Conservation (phyloP, 306 rosid genomes). For the Sechiopsis laciniata region DNA sequence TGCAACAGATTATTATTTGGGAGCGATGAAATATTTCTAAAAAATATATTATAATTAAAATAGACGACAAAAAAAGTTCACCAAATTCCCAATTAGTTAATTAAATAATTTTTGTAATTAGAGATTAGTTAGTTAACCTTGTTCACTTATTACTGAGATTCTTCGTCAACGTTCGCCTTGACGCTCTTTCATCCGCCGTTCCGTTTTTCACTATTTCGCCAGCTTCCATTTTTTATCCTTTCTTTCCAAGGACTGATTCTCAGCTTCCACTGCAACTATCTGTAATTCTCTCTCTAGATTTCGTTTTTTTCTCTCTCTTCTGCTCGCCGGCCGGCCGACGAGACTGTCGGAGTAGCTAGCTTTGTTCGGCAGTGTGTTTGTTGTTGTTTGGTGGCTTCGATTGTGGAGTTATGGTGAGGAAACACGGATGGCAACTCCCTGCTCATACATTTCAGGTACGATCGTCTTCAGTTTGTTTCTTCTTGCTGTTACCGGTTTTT, state of each 20-base stretch:
- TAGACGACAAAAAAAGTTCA: no score
- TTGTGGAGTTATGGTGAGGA: constrained; percentile 65
- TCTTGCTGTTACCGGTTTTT: background rate
- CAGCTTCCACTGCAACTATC: background rate
- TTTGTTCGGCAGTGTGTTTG: constrained; percentile 23
- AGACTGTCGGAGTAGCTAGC: constrained; percentile 26
- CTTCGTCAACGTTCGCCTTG: constrained; percentile 15
- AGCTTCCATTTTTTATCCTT: constrained; percentile 11
- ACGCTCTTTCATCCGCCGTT: constrained; percentile 22
- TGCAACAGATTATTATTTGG: no score
- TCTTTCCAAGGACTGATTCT: background rate
- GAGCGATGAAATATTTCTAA: no score
- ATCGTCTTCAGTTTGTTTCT: background rate
- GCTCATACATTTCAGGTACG: constrained; percentile 96
- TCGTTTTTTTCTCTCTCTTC: background rate
- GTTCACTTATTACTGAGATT: background rate
- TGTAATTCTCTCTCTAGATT: background rate
- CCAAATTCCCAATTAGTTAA: no score
- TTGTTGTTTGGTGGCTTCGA: no score
- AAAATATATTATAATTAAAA: no score
- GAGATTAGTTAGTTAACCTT: background rate
- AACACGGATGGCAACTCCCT: constrained; percentile 97
- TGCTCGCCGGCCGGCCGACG: constrained; percentile 17
- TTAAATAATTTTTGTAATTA: no score
- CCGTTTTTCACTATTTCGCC: constrained; percentile 14